Conservation (phyloP, 2,329 filamentous ascomycete genomes). For the Stemphylium vesicarium region DNA sequence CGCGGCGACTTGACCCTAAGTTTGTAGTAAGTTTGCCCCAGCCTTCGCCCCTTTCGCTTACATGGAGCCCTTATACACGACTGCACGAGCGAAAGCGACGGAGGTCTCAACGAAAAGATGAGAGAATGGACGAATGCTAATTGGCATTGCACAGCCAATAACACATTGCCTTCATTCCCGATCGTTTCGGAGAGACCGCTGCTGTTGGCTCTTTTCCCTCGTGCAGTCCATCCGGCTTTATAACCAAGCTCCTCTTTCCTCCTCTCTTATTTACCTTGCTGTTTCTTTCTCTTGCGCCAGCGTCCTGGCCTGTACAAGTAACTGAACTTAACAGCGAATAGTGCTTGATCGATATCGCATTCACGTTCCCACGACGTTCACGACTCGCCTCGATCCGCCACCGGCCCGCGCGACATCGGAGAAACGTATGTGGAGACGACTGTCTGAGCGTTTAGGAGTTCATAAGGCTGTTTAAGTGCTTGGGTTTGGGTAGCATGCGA, state of each 20-base stretch:
- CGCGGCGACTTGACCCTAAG: conserved; percentile 82
- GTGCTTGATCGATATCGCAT: conserved; percentile 24
- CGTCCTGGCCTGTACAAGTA: conserved; percentile 15
- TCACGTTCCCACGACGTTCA: conserved; percentile 8
- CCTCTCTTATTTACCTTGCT: not conserved
- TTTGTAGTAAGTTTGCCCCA: conserved; percentile 68
- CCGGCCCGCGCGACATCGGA: conserved; percentile 3
- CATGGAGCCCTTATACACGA: conserved; percentile 8
- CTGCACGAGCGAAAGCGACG: conserved; percentile 15
- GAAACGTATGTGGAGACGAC: conserved; percentile 1
- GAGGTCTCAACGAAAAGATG: not conserved
- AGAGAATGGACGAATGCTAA: conserved; percentile 17
- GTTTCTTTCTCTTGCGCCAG: conserved; percentile 5
- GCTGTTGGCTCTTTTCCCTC: not conserved
- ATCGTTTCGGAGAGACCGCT: not conserved
- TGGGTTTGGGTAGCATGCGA: conserved; percentile 1
- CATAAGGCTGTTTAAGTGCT: not conserved
- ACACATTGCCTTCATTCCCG: conserved; percentile 3
- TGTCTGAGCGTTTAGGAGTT: conserved; percentile 18
- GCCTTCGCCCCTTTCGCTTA: conserved; percentile 15
- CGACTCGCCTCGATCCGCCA: conserved; percentile 5
- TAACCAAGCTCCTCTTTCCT: not conserved
- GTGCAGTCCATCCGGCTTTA: not conserved
- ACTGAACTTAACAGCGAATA: conserved; percentile 34
- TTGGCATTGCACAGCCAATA: conserved; percentile 24